Conservation (phyloP, 192 early-diverging fungal species). For the Rhizoclosmatium sp. region DNA sequence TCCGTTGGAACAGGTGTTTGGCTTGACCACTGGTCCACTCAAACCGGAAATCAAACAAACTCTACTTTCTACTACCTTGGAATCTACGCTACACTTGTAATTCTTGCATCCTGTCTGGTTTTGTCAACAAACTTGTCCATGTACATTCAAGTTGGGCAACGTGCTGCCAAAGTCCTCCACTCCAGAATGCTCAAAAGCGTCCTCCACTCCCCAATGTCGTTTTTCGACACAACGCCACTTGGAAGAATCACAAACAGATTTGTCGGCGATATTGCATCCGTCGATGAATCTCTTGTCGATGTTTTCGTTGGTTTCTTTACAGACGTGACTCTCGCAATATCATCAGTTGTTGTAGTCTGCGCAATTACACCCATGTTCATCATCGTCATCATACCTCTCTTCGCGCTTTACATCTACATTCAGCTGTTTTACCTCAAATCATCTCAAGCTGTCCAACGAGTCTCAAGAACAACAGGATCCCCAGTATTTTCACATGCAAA, state of each 20-base stretch:
- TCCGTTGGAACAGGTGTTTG: slow-evolving; percentile 26
- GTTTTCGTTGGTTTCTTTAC: slow-evolving; percentile 33
- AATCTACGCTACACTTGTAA: slow-evolving; percentile 64
- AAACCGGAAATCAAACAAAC: background rate
- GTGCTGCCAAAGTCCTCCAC: slow-evolving; percentile 37
- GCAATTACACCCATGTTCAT: slow-evolving; percentile 47
- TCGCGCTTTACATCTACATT: background rate
- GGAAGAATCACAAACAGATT: slow-evolving; percentile 80
- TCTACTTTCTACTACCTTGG: slow-evolving; percentile 54
- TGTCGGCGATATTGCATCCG: slow-evolving; percentile 71
- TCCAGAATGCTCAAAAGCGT: slow-evolving; percentile 37
- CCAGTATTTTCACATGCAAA: slow-evolving; percentile 43
- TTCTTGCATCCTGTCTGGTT: slow-evolving; percentile 28
- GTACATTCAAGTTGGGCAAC: slow-evolving; percentile 26
- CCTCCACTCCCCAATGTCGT: slow-evolving; percentile 58
- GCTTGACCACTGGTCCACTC: slow-evolving; percentile 19
- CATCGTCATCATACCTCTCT: background rate
- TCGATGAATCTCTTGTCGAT: slow-evolving; percentile 62
- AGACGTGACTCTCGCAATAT: slow-evolving; percentile 45
- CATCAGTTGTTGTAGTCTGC: slow-evolving; percentile 65
- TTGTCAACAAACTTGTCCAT: slow-evolving; percentile 27
- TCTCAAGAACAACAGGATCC: slow-evolving; percentile 37
- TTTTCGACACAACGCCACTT: slow-evolving; percentile 63
- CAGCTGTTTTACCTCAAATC: background rate
- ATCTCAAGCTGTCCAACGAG: slow-evolving; percentile 45